phyloP scores from a whole-genome alignment of 306 rosid genomes.

The Dryas alaskensis region DNA sequence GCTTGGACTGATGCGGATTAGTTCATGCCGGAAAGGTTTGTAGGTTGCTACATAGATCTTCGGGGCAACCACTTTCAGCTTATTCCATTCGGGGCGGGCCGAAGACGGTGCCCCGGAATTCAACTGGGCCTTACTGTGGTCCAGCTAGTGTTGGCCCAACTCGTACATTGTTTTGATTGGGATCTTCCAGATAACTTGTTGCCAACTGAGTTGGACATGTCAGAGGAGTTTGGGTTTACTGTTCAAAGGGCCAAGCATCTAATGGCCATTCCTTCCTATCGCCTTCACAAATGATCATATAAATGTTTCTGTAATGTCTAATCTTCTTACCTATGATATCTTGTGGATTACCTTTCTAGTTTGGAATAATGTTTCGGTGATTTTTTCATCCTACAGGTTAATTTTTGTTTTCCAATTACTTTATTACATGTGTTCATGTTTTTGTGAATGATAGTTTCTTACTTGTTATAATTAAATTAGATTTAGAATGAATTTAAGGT shows the following conservation, averaged over 20 bases:
- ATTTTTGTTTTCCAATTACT: too few species aligned
- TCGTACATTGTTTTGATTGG: neutral
- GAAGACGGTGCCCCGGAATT: constrained; percentile 8
- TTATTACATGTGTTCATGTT: too few species aligned
- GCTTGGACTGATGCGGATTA: constrained; percentile 4
- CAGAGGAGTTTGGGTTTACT: neutral
- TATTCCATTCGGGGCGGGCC: neutral
- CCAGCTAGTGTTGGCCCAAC: neutral
- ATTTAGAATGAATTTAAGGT: too few species aligned
- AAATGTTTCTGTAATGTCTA: neutral
- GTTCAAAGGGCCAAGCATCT: neutral
- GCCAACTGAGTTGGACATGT: neutral
- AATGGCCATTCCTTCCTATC: neutral
- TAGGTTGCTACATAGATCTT: neutral
- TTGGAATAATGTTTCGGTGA: too few species aligned
- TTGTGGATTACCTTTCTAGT: too few species aligned
- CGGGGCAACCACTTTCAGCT: constrained; percentile 8
- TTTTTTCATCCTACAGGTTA: too few species aligned
- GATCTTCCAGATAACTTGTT: neutral
- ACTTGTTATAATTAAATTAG: too few species aligned
- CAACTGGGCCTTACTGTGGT: neutral
- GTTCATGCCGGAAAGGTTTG: constrained; percentile 6
- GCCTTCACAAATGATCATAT: neutral
- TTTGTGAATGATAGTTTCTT: too few species aligned
- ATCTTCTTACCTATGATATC: neutral